A percentile compares a stretch with the other conserved stretches of the same genome.
Conservation (phyloP, 1,284 basidiomycete species). For the Ustilago cynodontis region DNA sequence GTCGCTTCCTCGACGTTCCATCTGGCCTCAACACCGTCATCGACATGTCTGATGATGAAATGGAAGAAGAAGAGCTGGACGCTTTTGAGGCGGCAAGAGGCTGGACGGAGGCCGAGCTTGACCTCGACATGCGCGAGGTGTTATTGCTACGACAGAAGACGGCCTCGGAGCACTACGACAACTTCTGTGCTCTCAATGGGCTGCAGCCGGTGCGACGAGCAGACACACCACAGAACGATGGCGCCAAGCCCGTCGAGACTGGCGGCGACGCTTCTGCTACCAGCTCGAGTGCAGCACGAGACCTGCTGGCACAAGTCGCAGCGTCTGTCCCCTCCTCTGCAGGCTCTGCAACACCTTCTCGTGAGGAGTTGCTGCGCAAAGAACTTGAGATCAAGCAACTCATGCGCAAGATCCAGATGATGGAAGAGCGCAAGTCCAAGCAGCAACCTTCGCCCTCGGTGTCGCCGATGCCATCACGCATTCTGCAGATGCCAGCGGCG, state of each 20-base stretch:
- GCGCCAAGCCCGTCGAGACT: not conserved
- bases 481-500: not conserved
- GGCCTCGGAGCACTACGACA: conserved; percentile 31
- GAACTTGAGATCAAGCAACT: conserved; percentile 50
- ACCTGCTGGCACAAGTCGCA: conserved; percentile 15
- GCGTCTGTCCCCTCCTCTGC: not conserved
- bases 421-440: conserved; percentile 41
- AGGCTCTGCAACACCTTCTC: conserved; percentile 28
- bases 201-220: conserved; percentile 14
- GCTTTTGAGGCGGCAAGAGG: conserved; percentile 14
- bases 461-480: conserved; percentile 22
- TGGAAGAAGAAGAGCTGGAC: conserved; percentile 22
- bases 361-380: conserved; percentile 40
- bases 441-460: conserved; percentile 20
- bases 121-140: conserved; percentile 18
- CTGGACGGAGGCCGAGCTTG: conserved; percentile 16
- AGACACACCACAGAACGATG: conserved; percentile 5
- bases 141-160: conserved; percentile 29
- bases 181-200: conserved; percentile 34
- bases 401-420: conserved; percentile 40
- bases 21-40: conserved; percentile 43
- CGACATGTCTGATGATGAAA: conserved; percentile 48
- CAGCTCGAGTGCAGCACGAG: not conserved
- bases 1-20: conserved; percentile 39
- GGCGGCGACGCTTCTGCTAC: not conserved